These are phyloP conservation scores for Colletotrichum camelliae DNA, from an alignment of 2,329 filamentous ascomycete species.

Conservation along the genomic window DNA sequence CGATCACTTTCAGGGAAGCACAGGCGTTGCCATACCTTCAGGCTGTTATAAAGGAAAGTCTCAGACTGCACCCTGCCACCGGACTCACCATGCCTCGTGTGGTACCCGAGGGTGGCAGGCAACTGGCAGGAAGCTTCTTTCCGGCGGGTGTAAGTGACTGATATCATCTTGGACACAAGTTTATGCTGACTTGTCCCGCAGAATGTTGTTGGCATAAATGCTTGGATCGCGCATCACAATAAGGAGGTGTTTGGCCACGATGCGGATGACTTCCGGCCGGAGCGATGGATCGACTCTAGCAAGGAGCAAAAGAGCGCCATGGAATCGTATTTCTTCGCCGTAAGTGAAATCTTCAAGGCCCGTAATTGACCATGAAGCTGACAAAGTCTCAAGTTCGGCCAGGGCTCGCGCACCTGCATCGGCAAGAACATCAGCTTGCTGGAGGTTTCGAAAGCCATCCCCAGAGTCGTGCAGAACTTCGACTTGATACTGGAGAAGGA, in stretches of 20 bases:
- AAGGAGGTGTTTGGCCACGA: slow-evolving; percentile 42
- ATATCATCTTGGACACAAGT: not conserved
- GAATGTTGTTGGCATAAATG: slow-evolving; percentile 44
- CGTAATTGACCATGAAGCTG: not conserved
- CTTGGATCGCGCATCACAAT: slow-evolving; percentile 45
- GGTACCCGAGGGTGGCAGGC: slow-evolving; percentile 47
- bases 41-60: slow-evolving; percentile 56
- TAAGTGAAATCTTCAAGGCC: not conserved
- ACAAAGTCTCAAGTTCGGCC: slow-evolving; percentile 47
- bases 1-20: slow-evolving; percentile 29
- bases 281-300: slow-evolving; percentile 34
- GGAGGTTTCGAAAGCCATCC: slow-evolving; percentile 48
- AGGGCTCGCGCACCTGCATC: slow-evolving; percentile 57
- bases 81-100: slow-evolving; percentile 53
- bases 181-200: not conserved
- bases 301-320: slow-evolving; percentile 18
- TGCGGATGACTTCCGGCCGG: slow-evolving; percentile 42
- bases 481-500: slow-evolving; percentile 28
- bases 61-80: slow-evolving; percentile 53
- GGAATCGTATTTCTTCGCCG: slow-evolving; percentile 17
- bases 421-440: slow-evolving; percentile 37
- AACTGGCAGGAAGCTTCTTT: slow-evolving; percentile 39
- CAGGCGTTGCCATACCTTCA: slow-evolving; percentile 50
- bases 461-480: slow-evolving; percentile 38
- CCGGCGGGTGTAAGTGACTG: slow-evolving; percentile 28